phyloP scores from a whole-genome alignment of 148 eudicot species.

The Camellia lanceoleosa region DNA sequence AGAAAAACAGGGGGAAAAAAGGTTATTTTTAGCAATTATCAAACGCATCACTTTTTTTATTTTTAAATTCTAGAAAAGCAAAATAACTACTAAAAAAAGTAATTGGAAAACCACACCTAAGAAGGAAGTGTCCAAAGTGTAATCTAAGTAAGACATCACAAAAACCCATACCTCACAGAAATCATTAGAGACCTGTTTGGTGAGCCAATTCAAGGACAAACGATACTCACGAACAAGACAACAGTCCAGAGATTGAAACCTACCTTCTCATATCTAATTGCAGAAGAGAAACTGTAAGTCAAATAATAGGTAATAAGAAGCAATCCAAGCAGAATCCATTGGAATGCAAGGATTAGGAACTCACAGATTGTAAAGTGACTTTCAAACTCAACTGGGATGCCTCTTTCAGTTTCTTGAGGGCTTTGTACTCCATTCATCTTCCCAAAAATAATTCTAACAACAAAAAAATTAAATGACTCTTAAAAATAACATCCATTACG shows the following conservation, averaged over 20 bases:
- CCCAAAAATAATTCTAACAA: not conserved
- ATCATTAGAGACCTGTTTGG: slow-evolving; percentile 70
- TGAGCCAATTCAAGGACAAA: slow-evolving; percentile 57
- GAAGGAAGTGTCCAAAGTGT: not conserved
- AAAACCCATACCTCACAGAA: slow-evolving; percentile 69
- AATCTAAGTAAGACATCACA: not conserved
- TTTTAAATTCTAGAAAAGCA: no score
- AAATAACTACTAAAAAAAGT: no score
- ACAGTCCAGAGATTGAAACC: slow-evolving; percentile 82
- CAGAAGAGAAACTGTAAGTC: slow-evolving; percentile 6
- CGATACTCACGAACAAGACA: slow-evolving; percentile 85
- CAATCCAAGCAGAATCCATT: not conserved
- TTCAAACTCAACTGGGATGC: slow-evolving; percentile 93
- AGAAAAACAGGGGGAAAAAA: no score
- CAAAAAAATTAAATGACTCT: not conserved
- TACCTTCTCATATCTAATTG: slow-evolving; percentile 82
- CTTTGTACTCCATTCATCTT: slow-evolving; percentile 43
- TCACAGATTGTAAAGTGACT: slow-evolving; percentile 84
- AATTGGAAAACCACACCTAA: no score
- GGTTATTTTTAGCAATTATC: no score
- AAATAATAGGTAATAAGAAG: slow-evolving; percentile 11
- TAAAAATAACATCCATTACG: no score
- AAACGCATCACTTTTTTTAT: no score
- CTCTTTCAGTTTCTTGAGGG: slow-evolving; percentile 66
- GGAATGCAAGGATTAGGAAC: slow-evolving; percentile 25